Evolutionary conservation across 768 basidiomycete species (phyloP).

Genomic region (Termitomyces sp.): DNA sequence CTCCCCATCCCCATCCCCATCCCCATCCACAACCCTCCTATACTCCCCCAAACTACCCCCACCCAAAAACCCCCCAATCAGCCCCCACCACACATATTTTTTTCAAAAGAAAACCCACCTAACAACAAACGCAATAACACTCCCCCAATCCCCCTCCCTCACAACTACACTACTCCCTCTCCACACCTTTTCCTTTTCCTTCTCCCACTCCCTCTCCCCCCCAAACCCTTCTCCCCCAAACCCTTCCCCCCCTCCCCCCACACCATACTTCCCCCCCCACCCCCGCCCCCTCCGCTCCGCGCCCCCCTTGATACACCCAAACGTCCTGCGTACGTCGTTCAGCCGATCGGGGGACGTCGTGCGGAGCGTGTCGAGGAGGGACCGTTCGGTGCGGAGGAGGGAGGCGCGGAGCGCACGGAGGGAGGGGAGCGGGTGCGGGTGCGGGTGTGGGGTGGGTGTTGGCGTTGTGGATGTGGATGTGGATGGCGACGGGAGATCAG

Average conservation of each 20-base stretch:
- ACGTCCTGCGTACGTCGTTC: conserved; percentile 62
- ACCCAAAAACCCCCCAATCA: too few species aligned
- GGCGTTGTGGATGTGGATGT: neutral
- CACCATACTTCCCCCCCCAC: conserved; percentile 61
- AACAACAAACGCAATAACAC: conserved; percentile 73
- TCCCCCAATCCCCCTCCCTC: conserved; percentile 71
- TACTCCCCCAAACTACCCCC: too few species aligned
- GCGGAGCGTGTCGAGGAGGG: conserved; percentile 51
- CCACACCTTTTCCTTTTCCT: conserved; percentile 52
- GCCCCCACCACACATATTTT: too few species aligned
- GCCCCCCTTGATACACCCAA: conserved; percentile 48
- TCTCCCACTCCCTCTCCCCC: conserved; percentile 68
- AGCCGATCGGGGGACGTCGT: conserved; percentile 41
- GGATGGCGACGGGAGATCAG: too few species aligned
- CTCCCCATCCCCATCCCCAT: too few species aligned
- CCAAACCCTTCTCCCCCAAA: conserved; percentile 17
- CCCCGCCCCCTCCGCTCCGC: conserved; percentile 51
- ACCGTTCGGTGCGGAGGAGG: conserved; percentile 58
- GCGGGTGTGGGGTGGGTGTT: neutral
- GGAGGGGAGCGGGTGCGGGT: conserved; percentile 23
- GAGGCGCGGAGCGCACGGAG: conserved; percentile 45
- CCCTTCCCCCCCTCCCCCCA: neutral
- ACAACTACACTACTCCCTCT: conserved; percentile 68
- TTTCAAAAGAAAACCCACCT: conserved; percentile 42
- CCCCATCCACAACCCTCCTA: too few species aligned